Evolutionary conservation across 176 grass and related monocot genomes (phyloP), one percentile per base, ranked within the genome.

Genomic region (Secale cereale): DNA sequence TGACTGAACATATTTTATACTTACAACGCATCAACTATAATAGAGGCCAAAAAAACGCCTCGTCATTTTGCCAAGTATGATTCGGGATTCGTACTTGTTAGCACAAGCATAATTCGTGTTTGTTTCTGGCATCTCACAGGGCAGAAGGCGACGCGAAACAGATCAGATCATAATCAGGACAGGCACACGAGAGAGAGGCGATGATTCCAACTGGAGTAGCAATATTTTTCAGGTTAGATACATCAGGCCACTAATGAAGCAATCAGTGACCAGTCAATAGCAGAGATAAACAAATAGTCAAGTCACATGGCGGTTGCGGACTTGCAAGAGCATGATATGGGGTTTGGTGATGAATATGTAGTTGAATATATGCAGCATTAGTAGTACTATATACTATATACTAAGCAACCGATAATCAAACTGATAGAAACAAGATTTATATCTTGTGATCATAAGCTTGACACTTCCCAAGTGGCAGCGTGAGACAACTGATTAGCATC

Each of bases 231-330:
- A 23, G 16, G 69, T 61, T 85, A 50, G 77, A 60, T 68, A 63
- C 40, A 68, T 59, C 60, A 67, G 54, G 22, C 31, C 67, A 41
- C 13, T 40, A 8, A 40, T 9, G 23, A 59, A 7, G 46, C 33
- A 74, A 80, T 83, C 81, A 54, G 41, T 31, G 50, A 54, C 8
- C 50, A 64, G 56, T 79, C 29, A 79, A 63, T 29, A 43, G 5
- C 54, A 31, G 7, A 72, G 23, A 81, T 84, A 85, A 81, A 81
- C 82, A 81, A 76, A 5, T 61, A 65, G 16, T 2, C 14, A 13
- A 33, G 70, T n/a, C 82, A 85, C 62, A 85, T 82, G 83, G 77
- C 26, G 57, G 30, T 50, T 54, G 77, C 70, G 61, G 10, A 52
- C 73, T 46, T 60, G 26, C 48, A 70, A 52, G 16, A 20, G 29